phyloP scores from a whole-genome alignment of 805 yeast species.

The Ogataea allantospora region DNA sequence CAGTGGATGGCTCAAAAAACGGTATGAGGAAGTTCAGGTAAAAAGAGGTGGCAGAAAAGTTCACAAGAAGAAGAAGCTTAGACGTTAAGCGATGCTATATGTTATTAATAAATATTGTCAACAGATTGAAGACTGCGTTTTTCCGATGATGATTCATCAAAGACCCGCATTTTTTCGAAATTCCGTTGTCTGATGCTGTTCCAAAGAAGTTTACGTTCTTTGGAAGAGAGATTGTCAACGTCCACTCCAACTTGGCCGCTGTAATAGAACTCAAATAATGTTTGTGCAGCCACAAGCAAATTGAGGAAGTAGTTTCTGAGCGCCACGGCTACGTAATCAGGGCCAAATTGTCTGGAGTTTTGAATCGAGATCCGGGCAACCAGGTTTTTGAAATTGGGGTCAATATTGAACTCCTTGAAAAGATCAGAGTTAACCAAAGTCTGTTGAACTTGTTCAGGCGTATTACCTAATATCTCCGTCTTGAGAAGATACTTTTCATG shows the following conservation, averaged over 20 bases:
- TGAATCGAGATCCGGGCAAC: conserved; percentile 51
- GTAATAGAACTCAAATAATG: conserved; percentile 48
- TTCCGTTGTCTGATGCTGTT: conserved; percentile 50
- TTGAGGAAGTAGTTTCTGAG: conserved; percentile 50
- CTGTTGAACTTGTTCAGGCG: conserved; percentile 31
- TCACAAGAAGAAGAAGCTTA: conserved; percentile 43
- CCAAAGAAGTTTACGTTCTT: conserved; percentile 47
- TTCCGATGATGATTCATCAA: conserved; percentile 12
- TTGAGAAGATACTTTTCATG: conserved; percentile 5
- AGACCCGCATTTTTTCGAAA: conserved; percentile 42
- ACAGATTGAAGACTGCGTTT: background rate
- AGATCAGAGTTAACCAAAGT: conserved; percentile 41
- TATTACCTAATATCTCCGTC: conserved; percentile 12
- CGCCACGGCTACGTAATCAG: conserved; percentile 41
- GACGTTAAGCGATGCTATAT: background rate
- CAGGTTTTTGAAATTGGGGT: conserved; percentile 40
- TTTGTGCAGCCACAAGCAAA: conserved; percentile 53
- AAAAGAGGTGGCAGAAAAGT: conserved; percentile 66
- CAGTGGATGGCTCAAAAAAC: conserved; percentile 77
- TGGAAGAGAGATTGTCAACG: conserved; percentile 35
- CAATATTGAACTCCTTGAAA: conserved; percentile 49
- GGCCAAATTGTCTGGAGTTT: conserved; percentile 43
- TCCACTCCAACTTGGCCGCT: conserved; percentile 26
- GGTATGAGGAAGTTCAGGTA: conserved; percentile 75
- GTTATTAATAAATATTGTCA: background rate